phyloP scores from a whole-genome alignment of 2,329 filamentous ascomycete genomes.

The Colletotrichum horii region DNA sequence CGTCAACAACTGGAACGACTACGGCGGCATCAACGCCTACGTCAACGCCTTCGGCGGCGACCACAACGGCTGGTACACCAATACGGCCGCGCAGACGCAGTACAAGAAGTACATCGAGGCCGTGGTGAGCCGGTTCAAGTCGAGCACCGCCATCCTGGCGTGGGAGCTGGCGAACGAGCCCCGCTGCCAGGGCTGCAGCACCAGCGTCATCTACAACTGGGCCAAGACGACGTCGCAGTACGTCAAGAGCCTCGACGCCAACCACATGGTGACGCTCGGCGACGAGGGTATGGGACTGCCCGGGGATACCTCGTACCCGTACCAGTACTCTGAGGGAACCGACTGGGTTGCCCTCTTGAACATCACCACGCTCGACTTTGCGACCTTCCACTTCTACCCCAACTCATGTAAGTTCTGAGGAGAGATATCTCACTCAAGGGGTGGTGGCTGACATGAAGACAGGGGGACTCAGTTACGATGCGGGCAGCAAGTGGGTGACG shows the following conservation, averaged over 20 bases:
- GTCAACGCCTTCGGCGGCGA: slow-evolving; percentile 60
- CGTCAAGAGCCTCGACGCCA: slow-evolving; percentile 66
- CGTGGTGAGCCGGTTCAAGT: slow-evolving; percentile 53
- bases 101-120: slow-evolving; percentile 58
- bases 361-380: slow-evolving; percentile 57
- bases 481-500: slow-evolving; percentile 25
- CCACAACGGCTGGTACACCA: slow-evolving; percentile 62
- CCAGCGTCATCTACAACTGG: slow-evolving; percentile 66
- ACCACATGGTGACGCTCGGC: slow-evolving; percentile 69
- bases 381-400: slow-evolving; percentile 36
- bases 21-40: slow-evolving; percentile 69
- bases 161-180: slow-evolving; percentile 65
- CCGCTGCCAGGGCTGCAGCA: slow-evolving; percentile 64
- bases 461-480: slow-evolving; percentile 18
- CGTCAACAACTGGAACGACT: slow-evolving; percentile 71
- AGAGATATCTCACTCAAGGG: fast-evolving
- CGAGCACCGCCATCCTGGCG: slow-evolving; percentile 54
- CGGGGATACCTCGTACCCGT: slow-evolving; percentile 59
- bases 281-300: slow-evolving; percentile 57
- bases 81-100: slow-evolving; percentile 54
- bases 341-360: slow-evolving; percentile 57
- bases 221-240: slow-evolving; percentile 61
- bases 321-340: slow-evolving; percentile 52
- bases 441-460: background rate
- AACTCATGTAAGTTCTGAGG: slow-evolving; percentile 28